phyloP scores from a whole-genome alignment of 306 rosid genomes.

The Sphenostylis stenocarpa region DNA sequence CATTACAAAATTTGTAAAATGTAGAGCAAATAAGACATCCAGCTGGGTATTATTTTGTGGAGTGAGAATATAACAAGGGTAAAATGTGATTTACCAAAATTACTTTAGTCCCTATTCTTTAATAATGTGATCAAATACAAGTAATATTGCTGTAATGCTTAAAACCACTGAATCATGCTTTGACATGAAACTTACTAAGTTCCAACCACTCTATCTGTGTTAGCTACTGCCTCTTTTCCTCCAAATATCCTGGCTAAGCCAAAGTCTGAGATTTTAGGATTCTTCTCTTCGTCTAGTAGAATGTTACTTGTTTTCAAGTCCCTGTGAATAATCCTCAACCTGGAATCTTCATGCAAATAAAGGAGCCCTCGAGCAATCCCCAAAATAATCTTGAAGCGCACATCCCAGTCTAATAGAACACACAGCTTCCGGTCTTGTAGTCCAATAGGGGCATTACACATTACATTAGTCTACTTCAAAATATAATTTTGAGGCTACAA shows the following conservation, averaged over 20 bases:
- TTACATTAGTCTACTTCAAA: constrained; percentile 18
- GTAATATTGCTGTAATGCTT: no score
- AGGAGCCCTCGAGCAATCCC: constrained; percentile 84
- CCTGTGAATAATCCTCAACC: constrained; percentile 73
- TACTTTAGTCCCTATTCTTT: no score
- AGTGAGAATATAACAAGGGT: not conserved
- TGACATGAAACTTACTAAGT: constrained; percentile 62
- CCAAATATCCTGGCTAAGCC: constrained; percentile 76
- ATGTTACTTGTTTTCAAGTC: no score
- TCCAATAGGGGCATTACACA: constrained; percentile 17
- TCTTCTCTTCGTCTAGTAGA: constrained; percentile 70
- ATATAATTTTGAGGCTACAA: not conserved
- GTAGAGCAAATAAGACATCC: not conserved
- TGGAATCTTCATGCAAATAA: constrained; percentile 79
- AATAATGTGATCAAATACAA: no score
- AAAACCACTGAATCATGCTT: constrained; percentile 6
- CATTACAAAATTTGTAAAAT: not conserved
- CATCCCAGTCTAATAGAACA: constrained; percentile 53
- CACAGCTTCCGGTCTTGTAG: constrained; percentile 57
- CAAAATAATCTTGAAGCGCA: constrained; percentile 66
- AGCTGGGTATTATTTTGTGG: not conserved
- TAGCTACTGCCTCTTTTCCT: constrained; percentile 59
- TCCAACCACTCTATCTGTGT: constrained; percentile 76
- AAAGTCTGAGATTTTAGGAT: constrained; percentile 78
- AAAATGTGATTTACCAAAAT: no score